These are phyloP conservation scores for Gryganskiella cystojenkinii DNA, from an alignment of 192 early-diverging fungal species.

Conservation along the genomic window DNA sequence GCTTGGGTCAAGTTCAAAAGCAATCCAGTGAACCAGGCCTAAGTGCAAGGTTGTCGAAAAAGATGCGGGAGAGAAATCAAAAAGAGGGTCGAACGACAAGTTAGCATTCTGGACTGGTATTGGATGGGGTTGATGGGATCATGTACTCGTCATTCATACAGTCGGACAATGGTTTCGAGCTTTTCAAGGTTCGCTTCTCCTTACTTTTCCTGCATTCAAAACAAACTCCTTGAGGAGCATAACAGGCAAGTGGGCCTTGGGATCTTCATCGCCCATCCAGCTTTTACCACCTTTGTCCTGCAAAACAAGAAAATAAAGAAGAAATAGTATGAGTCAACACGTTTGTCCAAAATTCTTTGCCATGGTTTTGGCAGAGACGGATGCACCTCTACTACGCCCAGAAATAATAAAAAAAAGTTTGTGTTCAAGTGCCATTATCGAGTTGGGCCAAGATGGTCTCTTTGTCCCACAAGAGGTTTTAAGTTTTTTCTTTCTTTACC, in stretches of 20 bases:
- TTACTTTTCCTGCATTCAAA: slow-evolving; percentile 39
- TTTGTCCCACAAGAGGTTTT: too few relatives aligned
- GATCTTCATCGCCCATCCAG: slow-evolving; percentile 10
- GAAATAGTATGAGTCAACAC: not conserved
- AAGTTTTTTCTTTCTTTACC: slow-evolving; percentile 4
- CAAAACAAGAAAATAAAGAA: not conserved
- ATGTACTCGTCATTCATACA: too few relatives aligned
- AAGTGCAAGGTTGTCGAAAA: not conserved
- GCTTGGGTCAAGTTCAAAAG: slow-evolving; percentile 50
- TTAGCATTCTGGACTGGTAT: not conserved
- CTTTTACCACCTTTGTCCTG: slow-evolving; percentile 42
- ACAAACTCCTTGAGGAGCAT: slow-evolving; percentile 36
- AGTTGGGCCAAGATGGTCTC: too few relatives aligned
- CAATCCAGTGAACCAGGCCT: slow-evolving; percentile 48
- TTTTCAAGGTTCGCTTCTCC: too few relatives aligned
- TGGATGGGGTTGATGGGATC: too few relatives aligned
- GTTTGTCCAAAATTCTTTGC: too few relatives aligned
- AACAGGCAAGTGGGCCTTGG: slow-evolving; percentile 5
- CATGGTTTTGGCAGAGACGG: too few relatives aligned
- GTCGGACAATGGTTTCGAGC: too few relatives aligned
- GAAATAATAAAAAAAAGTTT: not conserved
- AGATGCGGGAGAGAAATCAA: not conserved
- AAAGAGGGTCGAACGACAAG: not conserved
- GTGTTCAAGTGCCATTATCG: too few relatives aligned
- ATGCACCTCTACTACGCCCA: too few relatives aligned